Evolutionary conservation across 1,139 yeast species (phyloP).

Genomic region (Pneumocystis oryctolagi): DNA sequence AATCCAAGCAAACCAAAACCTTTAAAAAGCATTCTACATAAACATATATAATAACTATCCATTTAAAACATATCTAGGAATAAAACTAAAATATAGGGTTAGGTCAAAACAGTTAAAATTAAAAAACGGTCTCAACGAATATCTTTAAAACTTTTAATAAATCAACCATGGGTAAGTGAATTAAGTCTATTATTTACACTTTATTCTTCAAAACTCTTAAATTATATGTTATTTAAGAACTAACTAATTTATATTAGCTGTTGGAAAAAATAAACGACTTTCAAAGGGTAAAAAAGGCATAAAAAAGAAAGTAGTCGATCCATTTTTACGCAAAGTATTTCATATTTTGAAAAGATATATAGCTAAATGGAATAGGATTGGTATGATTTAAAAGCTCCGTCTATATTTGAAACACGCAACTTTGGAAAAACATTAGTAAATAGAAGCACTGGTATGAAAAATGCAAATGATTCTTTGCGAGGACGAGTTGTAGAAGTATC

Average conservation of each 20-base stretch:
- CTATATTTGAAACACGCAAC: conserved; percentile 84
- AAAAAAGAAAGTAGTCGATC: conserved; percentile 92
- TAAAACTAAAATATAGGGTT: not conserved
- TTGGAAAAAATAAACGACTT: conserved; percentile 93
- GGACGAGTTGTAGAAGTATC: conserved; percentile 82
- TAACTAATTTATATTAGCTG: conserved; percentile 40
- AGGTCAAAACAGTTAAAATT: not conserved
- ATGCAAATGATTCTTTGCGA: conserved; percentile 81
- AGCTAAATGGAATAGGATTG: conserved; percentile 25
- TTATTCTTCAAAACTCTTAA: not conserved
- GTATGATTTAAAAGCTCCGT: conserved; percentile 90
- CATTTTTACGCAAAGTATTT: conserved; percentile 76
- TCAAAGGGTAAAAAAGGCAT: conserved; percentile 92
- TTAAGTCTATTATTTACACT: not conserved
- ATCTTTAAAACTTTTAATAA: not conserved
- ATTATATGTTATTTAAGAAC: not conserved
- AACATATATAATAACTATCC: too few species aligned
- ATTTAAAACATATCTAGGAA: too few species aligned
- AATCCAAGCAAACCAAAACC: too few species aligned
- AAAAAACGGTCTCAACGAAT: not conserved
- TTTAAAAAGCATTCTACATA: too few species aligned
- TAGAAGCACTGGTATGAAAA: conserved; percentile 86
- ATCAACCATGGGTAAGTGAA: not conserved
- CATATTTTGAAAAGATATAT: not conserved
- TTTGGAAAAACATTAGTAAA: conserved; percentile 90